These are phyloP conservation scores for Colletotrichum magnum DNA, from an alignment of 2,329 filamentous ascomycete species.

Conservation along the genomic window DNA sequence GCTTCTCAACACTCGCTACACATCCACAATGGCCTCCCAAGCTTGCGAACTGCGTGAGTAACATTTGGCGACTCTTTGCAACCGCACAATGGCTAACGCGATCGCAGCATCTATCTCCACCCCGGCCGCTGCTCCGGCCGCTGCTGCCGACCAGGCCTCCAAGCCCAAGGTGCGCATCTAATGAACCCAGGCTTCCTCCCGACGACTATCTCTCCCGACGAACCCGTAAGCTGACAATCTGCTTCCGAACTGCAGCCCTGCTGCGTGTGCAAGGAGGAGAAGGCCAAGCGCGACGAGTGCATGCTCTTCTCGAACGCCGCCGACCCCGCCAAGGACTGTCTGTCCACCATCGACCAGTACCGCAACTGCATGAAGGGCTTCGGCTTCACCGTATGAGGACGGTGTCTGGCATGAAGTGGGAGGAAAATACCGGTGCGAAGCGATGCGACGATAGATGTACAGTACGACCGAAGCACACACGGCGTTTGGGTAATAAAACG, in stretches of 20 bases:
- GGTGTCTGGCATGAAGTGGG: background rate
- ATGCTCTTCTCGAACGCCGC: constrained; percentile 95
- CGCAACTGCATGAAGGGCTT: constrained; percentile 92
- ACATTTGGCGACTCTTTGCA: background rate
- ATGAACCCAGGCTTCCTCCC: background rate
- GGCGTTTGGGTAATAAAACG: constrained; percentile 40
- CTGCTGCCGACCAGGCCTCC: constrained; percentile 49
- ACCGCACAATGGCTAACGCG: constrained; percentile 20
- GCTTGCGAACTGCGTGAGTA: constrained; percentile 48
- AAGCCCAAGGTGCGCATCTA: constrained; percentile 59
- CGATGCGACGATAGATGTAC: constrained; percentile 40
- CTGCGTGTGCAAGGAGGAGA: constrained; percentile 98
- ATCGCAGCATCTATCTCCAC: constrained; percentile 45
- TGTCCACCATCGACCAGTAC: constrained; percentile 86
- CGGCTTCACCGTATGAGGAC: constrained; percentile 80
- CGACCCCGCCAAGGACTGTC: constrained; percentile 88
- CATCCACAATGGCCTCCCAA: constrained; percentile 47
- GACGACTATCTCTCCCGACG: background rate
- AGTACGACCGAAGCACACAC: constrained; percentile 38
- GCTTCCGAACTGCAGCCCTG: constrained; percentile 75
- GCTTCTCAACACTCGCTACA: constrained; percentile 23
- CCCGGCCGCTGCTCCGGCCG: constrained; percentile 47
- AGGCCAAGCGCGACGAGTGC: constrained; percentile 93
- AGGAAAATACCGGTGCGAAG: background rate
- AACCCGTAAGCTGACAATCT: constrained; percentile 17